Base-by-base conservation (phyloP, 2,329 filamentous ascomycete species). In the Lecanicillium sp. region DNA sequence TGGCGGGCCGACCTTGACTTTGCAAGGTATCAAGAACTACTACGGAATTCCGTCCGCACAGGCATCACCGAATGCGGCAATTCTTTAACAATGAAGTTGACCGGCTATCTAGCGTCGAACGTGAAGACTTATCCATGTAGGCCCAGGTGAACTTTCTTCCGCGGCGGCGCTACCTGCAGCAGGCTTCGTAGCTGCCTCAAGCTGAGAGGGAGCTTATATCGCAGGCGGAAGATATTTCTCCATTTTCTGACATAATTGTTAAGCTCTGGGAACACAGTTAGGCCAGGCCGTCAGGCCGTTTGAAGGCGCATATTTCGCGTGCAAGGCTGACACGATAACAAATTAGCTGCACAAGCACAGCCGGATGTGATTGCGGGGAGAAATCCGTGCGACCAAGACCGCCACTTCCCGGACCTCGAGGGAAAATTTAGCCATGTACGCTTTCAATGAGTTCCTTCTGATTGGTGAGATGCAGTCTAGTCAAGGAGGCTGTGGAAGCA, bases 391-490 rank as follows among this genome's bases (percentile, higher is more conserved):
- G 36, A 62, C 65, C 21, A 69, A 71, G 23, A 64, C 67, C 10
- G 67, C 62, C 4, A 74, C 74, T 0, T 73, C 69, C 51, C 70
- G 73, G 21, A 74, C 75, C 5, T 66, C 67, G 3, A 67, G 56
- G 71, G 67, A 46, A 50, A 41, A 0, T 82, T 80, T 55, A n/a
- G n/a, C n/a, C n/a, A n/a, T n/a, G n/a, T 81, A 77, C 56, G 62
- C 66, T 24, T 71, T 70, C 3, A 81, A 81, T 53, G 74, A 81
- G 52, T 77, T 48, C 68, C 12, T 80, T 79, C n/a, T 46, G 71
- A 75, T 35, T 81, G 75, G 74, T 82, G 78, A 78, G 68, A 72
- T 0, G 59, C 64, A 1, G 58, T 64, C 74, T 76, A 1, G 76
- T 72, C 53, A 54, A 60, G 2, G 56, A 62, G 2, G 61, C 75